These are phyloP conservation scores for Aspergillus quadricinctus DNA, from an alignment of 2,329 filamentous ascomycete genomes.

Conservation along the genomic window DNA sequence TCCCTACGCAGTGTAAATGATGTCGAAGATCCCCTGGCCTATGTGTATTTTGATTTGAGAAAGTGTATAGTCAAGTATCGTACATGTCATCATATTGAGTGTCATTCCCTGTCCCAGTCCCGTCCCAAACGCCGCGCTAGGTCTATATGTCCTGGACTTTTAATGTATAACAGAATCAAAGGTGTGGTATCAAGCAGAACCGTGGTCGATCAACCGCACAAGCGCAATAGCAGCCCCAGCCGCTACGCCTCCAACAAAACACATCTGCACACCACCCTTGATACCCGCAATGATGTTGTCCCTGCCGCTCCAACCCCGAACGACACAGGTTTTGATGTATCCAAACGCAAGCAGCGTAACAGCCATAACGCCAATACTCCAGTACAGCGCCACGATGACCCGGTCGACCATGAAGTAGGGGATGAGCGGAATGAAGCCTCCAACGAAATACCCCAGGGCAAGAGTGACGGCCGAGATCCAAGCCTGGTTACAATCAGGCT, in stretches of 20 bases:
- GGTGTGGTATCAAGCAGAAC: slow-evolving; percentile 8
- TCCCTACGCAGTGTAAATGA: neutral
- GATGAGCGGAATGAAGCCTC: slow-evolving; percentile 65
- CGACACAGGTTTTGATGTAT: slow-evolving; percentile 43
- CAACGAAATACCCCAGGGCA: slow-evolving; percentile 64
- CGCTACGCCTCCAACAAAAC: slow-evolving; percentile 60
- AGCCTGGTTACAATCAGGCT: slow-evolving; percentile 43
- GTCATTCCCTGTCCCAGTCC: neutral
- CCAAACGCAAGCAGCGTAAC: slow-evolving; percentile 40
- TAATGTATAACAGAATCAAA: neutral
- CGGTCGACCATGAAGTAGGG: slow-evolving; percentile 60
- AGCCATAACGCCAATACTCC: slow-evolving; percentile 40
- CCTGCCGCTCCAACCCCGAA: slow-evolving; percentile 41
- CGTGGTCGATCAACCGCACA: slow-evolving; percentile 52
- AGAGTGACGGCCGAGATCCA: slow-evolving; percentile 60
- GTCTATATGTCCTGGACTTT: neutral
- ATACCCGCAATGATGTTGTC: slow-evolving; percentile 51
- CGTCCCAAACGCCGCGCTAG: slow-evolving; percentile 1
- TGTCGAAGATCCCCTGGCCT: neutral
- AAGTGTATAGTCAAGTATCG: neutral
- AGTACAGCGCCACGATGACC: slow-evolving; percentile 48
- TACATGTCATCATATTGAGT: neutral
- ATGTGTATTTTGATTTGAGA: neutral
- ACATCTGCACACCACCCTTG: slow-evolving; percentile 60
- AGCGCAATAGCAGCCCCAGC: slow-evolving; percentile 63